Evolutionary conservation across 2,329 filamentous ascomycete genomes (phyloP).

Genomic region (Botryotinia globosa): DNA sequence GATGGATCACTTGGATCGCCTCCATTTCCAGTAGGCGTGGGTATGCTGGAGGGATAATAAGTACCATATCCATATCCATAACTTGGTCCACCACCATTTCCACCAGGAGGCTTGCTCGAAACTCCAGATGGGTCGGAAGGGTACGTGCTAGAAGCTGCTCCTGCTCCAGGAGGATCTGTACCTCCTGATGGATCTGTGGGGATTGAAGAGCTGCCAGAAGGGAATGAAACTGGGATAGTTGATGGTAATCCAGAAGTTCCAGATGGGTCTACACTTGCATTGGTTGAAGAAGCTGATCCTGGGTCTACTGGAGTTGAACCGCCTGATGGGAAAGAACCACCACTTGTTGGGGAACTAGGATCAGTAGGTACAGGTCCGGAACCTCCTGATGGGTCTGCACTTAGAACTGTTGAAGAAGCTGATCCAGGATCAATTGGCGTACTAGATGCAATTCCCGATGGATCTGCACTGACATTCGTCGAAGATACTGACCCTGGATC

Average conservation of each 20-base stretch:
- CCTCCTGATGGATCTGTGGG: neutral
- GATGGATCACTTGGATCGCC: neutral
- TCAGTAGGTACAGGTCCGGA: neutral
- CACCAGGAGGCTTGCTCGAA: neutral
- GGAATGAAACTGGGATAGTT: neutral
- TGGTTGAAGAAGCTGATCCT: neutral
- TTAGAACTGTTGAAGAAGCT: neutral
- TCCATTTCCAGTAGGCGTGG: neutral
- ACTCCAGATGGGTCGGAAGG: neutral
- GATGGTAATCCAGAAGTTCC: neutral
- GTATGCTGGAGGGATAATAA: neutral
- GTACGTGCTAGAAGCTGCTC: neutral
- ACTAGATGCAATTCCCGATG: neutral
- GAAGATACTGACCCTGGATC: neutral
- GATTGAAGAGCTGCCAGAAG: neutral
- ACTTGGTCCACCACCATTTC: neutral
- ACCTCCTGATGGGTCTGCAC: neutral
- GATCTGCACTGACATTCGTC: neutral
- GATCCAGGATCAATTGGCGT: neutral
- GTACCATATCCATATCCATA: constrained; percentile 7
- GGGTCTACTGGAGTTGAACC: neutral
- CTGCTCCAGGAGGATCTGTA: neutral
- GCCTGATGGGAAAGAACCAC: neutral
- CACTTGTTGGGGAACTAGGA: neutral
- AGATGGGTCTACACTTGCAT: neutral